Evolutionary conservation across 306 rosid species (phyloP), one percentile per base, ranked within the genome.

Genomic region (Cicer yamashitae): DNA sequence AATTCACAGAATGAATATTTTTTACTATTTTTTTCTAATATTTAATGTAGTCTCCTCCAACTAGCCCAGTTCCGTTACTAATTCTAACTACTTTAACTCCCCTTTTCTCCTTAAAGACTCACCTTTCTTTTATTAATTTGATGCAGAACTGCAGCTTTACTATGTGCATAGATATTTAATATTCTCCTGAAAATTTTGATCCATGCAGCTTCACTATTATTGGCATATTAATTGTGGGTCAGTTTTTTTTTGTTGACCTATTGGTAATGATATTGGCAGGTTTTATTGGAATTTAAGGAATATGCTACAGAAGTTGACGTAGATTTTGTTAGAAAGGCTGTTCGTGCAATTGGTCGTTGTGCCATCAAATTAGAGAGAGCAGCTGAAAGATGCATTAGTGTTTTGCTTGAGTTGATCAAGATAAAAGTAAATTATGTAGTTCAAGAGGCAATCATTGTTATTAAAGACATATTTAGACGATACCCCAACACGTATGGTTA

Each of bases 221-320:
- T 69, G 73, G 20, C 66, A 43, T 59, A 64, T 67, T 52, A 41
- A 58, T n/a, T 34, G 45, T 22, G 10, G 38, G 25, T 34, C 38
- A 75, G 45, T 69, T 34, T 51, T 58, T 67, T 46, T 46, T 30
- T 30, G 53, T 78, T 64, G 30, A 75, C 18, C 64, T 70, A 61
- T 62, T 53, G 66, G 85, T 44, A 63, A 57, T 56, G 13, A 38
- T 76, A 17, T 83, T 70, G 80, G 76, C 87, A 96, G 98, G 98
- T 94, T 81, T 81, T 94, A 34, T 87, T 94, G 91, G 98, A 94
- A 80, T 94, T 94, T 78, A 94, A 94, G 84, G 98, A 94, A 83
- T 94, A 94, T 87, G 98, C 98, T 60, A 94, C 98, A 12, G 98
- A 94, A 90, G 98, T 94, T 17, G 98, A 94, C 78, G 98, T 94